Evolutionary conservation across 176 grass and related monocot genomes (phyloP).

Genomic region (Musa beccarii): DNA sequence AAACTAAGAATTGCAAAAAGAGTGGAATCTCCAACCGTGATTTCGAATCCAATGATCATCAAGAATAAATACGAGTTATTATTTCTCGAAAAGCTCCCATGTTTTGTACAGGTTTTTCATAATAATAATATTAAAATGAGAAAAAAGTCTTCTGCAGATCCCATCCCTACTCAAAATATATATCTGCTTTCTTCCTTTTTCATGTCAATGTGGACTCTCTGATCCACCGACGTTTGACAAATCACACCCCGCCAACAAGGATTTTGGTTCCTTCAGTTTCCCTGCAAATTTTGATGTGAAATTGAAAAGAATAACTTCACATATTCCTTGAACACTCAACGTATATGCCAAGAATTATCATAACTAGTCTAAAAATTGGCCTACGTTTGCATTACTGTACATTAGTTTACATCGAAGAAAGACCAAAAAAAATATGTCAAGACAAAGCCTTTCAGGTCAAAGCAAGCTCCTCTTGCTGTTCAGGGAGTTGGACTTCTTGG

Average conservation of each 20-base stretch:
- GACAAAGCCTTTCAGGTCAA: slow-evolving; percentile 21
- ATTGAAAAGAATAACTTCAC: neutral
- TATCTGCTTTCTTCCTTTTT: neutral
- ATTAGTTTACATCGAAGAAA: slow-evolving; percentile 42
- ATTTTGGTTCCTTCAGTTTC: neutral
- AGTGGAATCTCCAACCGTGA: too few species aligned
- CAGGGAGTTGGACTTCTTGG: slow-evolving; percentile 52
- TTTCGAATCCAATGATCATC: neutral
- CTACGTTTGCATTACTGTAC: slow-evolving; percentile 50
- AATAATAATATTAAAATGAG: neutral
- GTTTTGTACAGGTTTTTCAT: neutral
- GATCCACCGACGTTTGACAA: neutral
- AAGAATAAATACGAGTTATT: neutral
- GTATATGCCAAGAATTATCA: neutral
- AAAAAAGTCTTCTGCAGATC: neutral
- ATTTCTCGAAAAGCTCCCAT: neutral
- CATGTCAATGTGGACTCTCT: neutral
- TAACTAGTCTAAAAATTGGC: slow-evolving; percentile 1
- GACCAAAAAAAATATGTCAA: slow-evolving; percentile 10
- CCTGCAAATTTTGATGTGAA: neutral
- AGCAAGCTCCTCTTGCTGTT: slow-evolving; percentile 60
- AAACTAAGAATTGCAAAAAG: too few species aligned
- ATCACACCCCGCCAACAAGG: neutral
- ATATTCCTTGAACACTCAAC: neutral
- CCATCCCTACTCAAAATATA: neutral